Evolutionary conservation across 345 rosid genomes (phyloP).

Genomic region (Linum tenue): DNA sequence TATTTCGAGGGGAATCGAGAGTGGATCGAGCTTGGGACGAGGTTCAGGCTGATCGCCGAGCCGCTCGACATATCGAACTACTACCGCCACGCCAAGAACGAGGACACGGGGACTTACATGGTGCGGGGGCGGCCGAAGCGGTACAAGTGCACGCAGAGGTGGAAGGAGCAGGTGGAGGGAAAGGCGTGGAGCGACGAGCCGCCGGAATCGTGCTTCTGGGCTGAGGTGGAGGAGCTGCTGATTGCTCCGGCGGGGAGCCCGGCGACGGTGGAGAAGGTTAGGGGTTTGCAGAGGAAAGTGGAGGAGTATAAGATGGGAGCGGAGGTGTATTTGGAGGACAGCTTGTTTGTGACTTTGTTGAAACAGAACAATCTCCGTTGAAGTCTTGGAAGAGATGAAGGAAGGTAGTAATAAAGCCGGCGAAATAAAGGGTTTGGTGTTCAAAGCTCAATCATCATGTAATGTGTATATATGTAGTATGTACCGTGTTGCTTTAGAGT

Average conservation of each 20-base stretch:
- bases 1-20: slow-evolving; percentile 30
- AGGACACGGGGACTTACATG: slow-evolving; percentile 75
- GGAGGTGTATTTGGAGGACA: background rate
- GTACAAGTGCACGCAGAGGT: slow-evolving; percentile 49
- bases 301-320: background rate
- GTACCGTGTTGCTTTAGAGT: too few species aligned
- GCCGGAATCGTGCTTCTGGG: slow-evolving; percentile 63
- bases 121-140: slow-evolving; percentile 53
- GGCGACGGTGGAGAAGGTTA: background rate
- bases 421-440: too few species aligned
- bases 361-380: background rate
- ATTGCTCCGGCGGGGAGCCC: background rate
- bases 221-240: slow-evolving; percentile 64
- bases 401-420: too few species aligned
- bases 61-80: slow-evolving; percentile 77
- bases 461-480: too few species aligned
- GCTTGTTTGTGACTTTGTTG: background rate
- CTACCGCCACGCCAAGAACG: slow-evolving; percentile 66
- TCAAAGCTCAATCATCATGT: too few species aligned
- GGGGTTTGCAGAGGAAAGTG: background rate
- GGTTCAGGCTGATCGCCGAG: slow-evolving; percentile 46
- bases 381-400: too few species aligned
- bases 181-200: slow-evolving; percentile 12
- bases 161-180: slow-evolving; percentile 40
- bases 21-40: slow-evolving; percentile 42